A percentile compares a stretch with the other conserved stretches of the same genome.
phyloP scores from a whole-genome alignment of 768 basidiomycete genomes.

The Naganishia antarctica region DNA sequence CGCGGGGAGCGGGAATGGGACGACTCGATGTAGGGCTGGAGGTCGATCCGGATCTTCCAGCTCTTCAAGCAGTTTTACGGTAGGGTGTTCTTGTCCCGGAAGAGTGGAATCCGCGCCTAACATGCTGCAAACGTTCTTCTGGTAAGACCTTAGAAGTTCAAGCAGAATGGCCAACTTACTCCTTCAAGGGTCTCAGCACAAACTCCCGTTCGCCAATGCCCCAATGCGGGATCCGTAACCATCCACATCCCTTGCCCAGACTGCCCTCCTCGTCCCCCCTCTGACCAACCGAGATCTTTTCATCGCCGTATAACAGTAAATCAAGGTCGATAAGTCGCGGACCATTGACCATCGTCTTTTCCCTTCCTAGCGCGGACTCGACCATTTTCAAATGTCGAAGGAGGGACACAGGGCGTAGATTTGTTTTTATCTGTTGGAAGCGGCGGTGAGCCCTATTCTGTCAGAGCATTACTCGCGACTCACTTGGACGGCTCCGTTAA shows the following conservation, averaged over 20 bases:
- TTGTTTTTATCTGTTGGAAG: constrained; percentile 66
- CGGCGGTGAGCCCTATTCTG: neutral
- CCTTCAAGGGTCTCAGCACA: constrained; percentile 76
- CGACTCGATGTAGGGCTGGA: constrained; percentile 38
- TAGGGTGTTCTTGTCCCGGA: constrained; percentile 57
- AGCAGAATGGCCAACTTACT: constrained; percentile 58
- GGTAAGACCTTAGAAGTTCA: neutral
- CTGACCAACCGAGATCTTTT: constrained; percentile 58
- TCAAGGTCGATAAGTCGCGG: constrained; percentile 89
- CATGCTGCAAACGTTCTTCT: neutral
- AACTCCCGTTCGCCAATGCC: constrained; percentile 81
- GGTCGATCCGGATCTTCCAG: constrained; percentile 17
- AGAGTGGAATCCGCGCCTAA: constrained; percentile 51
- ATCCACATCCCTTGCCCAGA: constrained; percentile 50
- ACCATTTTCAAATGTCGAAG: constrained; percentile 65
- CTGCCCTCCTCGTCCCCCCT: constrained; percentile 51
- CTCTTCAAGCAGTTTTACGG: constrained; percentile 35
- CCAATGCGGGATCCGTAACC: constrained; percentile 81
- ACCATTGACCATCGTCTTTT: constrained; percentile 72
- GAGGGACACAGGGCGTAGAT: constrained; percentile 59
- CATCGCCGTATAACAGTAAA: constrained; percentile 67
- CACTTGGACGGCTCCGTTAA: constrained; percentile 87
- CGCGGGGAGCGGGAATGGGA: constrained; percentile 36
- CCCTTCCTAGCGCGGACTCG: constrained; percentile 70
- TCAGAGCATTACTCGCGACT: constrained; percentile 36